These are phyloP conservation scores for Pseudogymnoascus sp. DNA, from an alignment of 2,329 filamentous ascomycete genomes.

Conservation along the genomic window DNA sequence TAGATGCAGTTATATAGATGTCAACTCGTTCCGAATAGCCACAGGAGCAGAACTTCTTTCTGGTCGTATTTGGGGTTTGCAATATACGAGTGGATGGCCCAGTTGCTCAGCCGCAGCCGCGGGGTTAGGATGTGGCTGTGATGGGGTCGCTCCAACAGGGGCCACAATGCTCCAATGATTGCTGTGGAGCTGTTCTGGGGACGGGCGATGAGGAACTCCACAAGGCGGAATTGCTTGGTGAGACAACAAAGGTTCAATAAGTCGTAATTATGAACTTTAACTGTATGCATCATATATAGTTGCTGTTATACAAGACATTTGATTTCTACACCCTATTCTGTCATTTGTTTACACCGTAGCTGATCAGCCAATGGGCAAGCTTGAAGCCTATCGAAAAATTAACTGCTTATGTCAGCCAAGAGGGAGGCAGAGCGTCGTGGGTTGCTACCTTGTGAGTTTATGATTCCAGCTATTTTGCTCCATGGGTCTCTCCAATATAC, in stretches of 20 bases:
- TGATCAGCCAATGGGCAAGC: background rate
- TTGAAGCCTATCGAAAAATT: background rate
- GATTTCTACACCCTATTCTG: background rate
- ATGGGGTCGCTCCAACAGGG: background rate
- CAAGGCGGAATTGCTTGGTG: constrained; percentile 2
- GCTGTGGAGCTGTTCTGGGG: background rate
- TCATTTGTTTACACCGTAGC: constrained; percentile 5
- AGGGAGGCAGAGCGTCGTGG: background rate
- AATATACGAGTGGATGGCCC: background rate
- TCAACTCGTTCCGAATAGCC: background rate
- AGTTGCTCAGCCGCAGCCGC: constrained; percentile 8
- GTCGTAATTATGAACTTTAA: background rate
- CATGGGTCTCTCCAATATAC: background rate
- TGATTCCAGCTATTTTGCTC: background rate
- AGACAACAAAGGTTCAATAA: background rate
- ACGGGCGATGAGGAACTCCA: background rate
- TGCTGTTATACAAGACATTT: background rate
- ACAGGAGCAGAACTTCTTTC: background rate
- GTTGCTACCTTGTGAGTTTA: constrained; percentile 8
- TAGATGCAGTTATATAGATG: background rate
- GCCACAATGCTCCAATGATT: background rate
- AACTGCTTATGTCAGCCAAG: background rate
- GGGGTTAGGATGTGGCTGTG: constrained; percentile 8
- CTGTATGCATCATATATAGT: background rate
- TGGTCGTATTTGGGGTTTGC: background rate